A percentile compares a stretch with the other conserved stretches of the same genome.
Evolutionary conservation across 768 basidiomycete genomes (phyloP).

Genomic region (Amanita inopinata): DNA sequence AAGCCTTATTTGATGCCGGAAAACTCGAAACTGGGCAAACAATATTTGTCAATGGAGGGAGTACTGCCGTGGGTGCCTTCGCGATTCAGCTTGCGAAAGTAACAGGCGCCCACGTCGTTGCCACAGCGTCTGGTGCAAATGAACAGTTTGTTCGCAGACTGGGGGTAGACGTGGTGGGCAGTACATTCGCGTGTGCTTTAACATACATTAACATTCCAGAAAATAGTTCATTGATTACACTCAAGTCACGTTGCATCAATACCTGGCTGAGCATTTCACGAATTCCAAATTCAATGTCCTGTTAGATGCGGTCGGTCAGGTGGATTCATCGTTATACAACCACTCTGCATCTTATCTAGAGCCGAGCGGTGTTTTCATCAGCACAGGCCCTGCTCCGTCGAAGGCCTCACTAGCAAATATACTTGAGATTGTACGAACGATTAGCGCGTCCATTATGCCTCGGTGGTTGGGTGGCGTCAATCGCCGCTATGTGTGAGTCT

Average conservation of each 20-base stretch:
- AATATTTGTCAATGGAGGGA: slow-evolving; percentile 65
- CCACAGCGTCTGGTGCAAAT: slow-evolving; percentile 52
- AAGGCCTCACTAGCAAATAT: slow-evolving; percentile 19
- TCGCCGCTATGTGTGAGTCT: slow-evolving; percentile 35
- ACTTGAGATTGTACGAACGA: slow-evolving; percentile 22
- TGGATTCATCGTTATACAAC: slow-evolving; percentile 39
- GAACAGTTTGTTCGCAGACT: slow-evolving; percentile 43
- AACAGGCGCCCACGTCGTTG: slow-evolving; percentile 46
- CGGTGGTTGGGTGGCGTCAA: slow-evolving; percentile 43
- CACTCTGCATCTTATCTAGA: slow-evolving; percentile 43
- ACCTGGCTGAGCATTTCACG: slow-evolving; percentile 35
- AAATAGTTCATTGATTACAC: slow-evolving; percentile 55
- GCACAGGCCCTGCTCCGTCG: slow-evolving; percentile 38
- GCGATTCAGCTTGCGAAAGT: slow-evolving; percentile 70
- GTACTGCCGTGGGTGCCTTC: slow-evolving; percentile 55
- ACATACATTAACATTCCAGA: no score
- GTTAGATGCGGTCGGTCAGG: slow-evolving; percentile 46
- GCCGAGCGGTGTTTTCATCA: slow-evolving; percentile 42
- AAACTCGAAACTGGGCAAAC: slow-evolving; percentile 48
- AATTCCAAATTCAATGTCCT: slow-evolving; percentile 46
- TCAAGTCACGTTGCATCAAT: slow-evolving; percentile 34
- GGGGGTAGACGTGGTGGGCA: slow-evolving; percentile 57
- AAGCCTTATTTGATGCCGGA: slow-evolving; percentile 37
- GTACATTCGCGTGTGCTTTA: no score
- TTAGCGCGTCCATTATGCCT: slow-evolving; percentile 30